Evolutionary conservation across 2,329 filamentous ascomycete genomes (phyloP).

Genomic region (Sporothrix brasiliensis): DNA sequence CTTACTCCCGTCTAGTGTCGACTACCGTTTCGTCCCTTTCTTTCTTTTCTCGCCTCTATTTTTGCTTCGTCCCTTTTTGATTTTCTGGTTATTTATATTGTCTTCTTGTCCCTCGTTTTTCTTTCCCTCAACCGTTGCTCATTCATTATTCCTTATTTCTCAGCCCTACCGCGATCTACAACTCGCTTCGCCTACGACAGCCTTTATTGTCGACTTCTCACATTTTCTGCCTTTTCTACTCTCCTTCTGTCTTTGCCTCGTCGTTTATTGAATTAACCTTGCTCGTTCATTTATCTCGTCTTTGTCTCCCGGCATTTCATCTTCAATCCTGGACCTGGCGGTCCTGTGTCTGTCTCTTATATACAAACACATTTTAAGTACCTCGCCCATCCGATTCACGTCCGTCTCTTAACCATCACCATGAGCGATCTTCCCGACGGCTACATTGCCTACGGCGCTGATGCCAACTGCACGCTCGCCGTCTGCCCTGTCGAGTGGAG

Average conservation of each 20-base stretch:
- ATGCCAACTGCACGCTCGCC: conserved; percentile 54
- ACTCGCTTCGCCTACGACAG: background rate
- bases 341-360: background rate
- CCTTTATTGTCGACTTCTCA: background rate
- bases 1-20: background rate
- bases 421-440: conserved; percentile 30
- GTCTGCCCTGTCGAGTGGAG: conserved; percentile 51
- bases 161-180: conserved; percentile 14
- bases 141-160: background rate
- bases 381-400: background rate
- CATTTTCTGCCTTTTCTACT: background rate
- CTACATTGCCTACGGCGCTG: conserved; percentile 48
- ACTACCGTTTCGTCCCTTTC: background rate
- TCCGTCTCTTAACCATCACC: background rate
- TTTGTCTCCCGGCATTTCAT: background rate
- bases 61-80: background rate
- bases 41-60: background rate
- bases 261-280: background rate
- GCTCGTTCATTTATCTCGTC: background rate
- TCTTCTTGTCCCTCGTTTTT: background rate
- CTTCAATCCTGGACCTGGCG: background rate
- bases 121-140: background rate
- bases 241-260: background rate
- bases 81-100: background rate
- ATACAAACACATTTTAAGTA: background rate